A percentile compares a stretch with the other conserved stretches of the same genome.
These are phyloP conservation scores for Cyberlindnera mrakii DNA, from an alignment of 805 yeast genomes.

Conservation along the genomic window DNA sequence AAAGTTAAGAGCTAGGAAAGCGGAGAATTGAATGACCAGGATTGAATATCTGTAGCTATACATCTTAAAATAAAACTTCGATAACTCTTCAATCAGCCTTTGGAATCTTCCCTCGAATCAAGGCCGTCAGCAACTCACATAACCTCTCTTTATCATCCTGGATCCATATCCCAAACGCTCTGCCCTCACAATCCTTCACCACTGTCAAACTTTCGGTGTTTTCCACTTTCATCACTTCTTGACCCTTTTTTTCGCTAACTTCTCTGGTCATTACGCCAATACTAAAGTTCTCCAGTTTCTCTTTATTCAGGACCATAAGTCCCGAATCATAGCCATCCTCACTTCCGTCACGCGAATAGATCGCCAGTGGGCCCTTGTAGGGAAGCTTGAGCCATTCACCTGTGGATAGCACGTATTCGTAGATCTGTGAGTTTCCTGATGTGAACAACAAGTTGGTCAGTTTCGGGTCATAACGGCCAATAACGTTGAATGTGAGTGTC, in stretches of 20 bases:
- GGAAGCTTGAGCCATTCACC: slow-evolving; percentile 70
- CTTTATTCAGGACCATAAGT: slow-evolving; percentile 60
- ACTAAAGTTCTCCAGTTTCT: slow-evolving; percentile 64
- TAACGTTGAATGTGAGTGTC: slow-evolving; percentile 69
- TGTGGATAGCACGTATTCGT: slow-evolving; percentile 43
- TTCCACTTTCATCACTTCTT: slow-evolving; percentile 56
- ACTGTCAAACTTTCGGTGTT: slow-evolving; percentile 65
- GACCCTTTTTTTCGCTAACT: slow-evolving; percentile 31
- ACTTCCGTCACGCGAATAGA: slow-evolving; percentile 47
- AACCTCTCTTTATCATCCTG: slow-evolving; percentile 65
- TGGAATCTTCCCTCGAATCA: slow-evolving; percentile 9
- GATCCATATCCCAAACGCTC: slow-evolving; percentile 74
- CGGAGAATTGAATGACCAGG: neutral
- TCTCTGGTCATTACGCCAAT: slow-evolving; percentile 59
- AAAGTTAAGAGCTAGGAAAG: slow-evolving; percentile 10
- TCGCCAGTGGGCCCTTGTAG: slow-evolving; percentile 62
- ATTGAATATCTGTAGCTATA: neutral
- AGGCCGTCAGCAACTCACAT: slow-evolving; percentile 35
- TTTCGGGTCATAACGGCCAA: slow-evolving; percentile 69
- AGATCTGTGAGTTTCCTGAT: slow-evolving; percentile 68
- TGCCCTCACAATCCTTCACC: slow-evolving; percentile 59
- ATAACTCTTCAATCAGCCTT: too few relatives aligned
- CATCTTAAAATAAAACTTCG: too few relatives aligned
- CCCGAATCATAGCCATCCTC: slow-evolving; percentile 52
- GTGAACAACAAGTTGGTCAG: slow-evolving; percentile 61